Evolutionary conservation across 805 yeast genomes (phyloP), one percentile per base, ranked within the genome.

Genomic region (Wickerhamomyces rabaulensis): DNA sequence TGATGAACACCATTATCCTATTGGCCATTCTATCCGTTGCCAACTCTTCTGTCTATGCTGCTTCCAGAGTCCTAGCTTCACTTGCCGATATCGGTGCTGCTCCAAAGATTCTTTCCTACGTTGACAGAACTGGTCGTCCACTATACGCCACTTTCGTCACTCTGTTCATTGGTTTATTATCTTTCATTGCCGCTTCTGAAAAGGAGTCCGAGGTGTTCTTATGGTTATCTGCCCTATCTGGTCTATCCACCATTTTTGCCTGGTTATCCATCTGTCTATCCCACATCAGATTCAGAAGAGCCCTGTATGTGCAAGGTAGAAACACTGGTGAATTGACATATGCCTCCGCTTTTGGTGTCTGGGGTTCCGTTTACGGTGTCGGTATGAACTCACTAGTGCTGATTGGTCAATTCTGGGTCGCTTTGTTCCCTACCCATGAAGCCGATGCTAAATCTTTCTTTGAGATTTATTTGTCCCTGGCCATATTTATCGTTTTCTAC

Each of bases 371-470:
- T 50, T 76, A 76, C 61, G 95, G 94, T 45, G 58, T 78, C 16
- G 48, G 66, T 22, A 66, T 89, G 59, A 81, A 81, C 62, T 35
- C 75, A 27, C 63, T 84, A 46, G 81, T 87, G 51, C 70, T 89
- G 49, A 68, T 78, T 47, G 87, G 90, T 26, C 91, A 86, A 67
- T 86, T 88, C 72, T 88, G 92, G 88, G 74, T 83, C 48, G 91
- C 94, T 7, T 67, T 85, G 38, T 87, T 73, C 74, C 95, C 95
- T 45, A 79, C 80, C 13, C 70, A 49, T 7, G 40, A 64, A 9
- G 78, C 84, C 44, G 71, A 67, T 60, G 86, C 87, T 9, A 56
- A 65, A 36, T 66, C 56, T 40, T 87, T 87, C 73, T 87, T 87
- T 71, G 68, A 75, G 60, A 69, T 78, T 22, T 87, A 82, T 64